A percentile compares a stretch with the other conserved stretches of the same genome.
Evolutionary conservation across 257 asterid genomes (phyloP).

Genomic region (Solanum neorickii): DNA sequence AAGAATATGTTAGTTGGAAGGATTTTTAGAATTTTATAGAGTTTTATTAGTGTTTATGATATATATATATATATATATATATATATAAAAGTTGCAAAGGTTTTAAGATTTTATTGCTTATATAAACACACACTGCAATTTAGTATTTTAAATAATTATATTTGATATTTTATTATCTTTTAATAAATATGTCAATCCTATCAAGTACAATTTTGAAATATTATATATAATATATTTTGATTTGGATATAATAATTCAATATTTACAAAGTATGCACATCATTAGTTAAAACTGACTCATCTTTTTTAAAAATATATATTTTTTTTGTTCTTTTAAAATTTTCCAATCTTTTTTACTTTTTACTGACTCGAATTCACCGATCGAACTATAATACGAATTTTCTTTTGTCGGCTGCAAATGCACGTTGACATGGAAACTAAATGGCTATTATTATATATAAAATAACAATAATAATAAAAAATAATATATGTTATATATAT

Average conservation of each 20-base stretch:
- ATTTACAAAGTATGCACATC: background rate
- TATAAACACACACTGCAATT: background rate
- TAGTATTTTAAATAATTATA: background rate
- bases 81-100: background rate
- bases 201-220: background rate
- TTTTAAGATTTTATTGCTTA: background rate
- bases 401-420: background rate
- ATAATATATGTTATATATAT: too few relatives aligned
- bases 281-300: background rate
- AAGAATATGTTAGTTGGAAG: background rate
- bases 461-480: too few relatives aligned
- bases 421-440: background rate
- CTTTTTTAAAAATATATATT: too few relatives aligned
- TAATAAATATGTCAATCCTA: background rate
- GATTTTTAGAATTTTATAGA: background rate
- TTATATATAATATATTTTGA: background rate
- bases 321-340: fast-evolving
- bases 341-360: fast-evolving
- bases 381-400: background rate
- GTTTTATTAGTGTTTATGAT: background rate
- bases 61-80: too few relatives aligned
- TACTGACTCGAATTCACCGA: background rate
- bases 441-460: too few relatives aligned
- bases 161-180: background rate
- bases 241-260: background rate